phyloP scores from a whole-genome alignment of 257 asterid genomes.

The Scutellaria barbata region DNA sequence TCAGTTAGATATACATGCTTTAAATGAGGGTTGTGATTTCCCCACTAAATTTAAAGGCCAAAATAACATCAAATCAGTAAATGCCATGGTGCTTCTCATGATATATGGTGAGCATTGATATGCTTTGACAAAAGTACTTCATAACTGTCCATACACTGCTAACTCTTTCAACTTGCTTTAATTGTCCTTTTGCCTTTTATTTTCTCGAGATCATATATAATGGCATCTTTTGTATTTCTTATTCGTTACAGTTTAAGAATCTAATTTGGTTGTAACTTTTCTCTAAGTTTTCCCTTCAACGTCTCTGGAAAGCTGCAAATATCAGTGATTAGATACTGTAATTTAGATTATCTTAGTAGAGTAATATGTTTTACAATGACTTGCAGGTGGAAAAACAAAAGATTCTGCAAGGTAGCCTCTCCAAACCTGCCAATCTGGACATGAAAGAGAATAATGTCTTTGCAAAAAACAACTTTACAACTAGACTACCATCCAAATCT shows the following conservation, averaged over 20 bases:
- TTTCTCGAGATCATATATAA: conserved; percentile 5
- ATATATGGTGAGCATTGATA: not conserved
- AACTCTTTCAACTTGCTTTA: not conserved
- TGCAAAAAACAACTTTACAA: conserved; percentile 44
- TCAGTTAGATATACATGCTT: not conserved
- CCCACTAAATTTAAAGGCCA: not conserved
- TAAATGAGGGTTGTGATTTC: conserved; percentile 7
- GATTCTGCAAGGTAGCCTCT: conserved; percentile 66
- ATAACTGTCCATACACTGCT: not conserved
- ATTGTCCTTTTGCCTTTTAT: not conserved
- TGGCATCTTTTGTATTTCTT: not conserved
- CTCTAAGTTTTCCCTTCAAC: conserved; percentile 17
- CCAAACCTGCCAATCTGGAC: conserved; percentile 43
- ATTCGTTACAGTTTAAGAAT: not conserved
- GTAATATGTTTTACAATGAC: conserved; percentile 20
- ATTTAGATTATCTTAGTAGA: conserved; percentile 15
- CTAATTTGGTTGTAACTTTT: not conserved
- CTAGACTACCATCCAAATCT: conserved; percentile 44
- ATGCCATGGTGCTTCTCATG: conserved; percentile 2
- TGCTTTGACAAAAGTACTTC: conserved; percentile 1
- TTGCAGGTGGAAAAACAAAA: conserved; percentile 86
- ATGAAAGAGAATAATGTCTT: conserved; percentile 44
- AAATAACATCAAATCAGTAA: not conserved
- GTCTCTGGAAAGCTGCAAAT: not conserved
- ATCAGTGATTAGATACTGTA: not conserved